Conservation (phyloP, 768 basidiomycete genomes). For the Leccinum disarticulatum region DNA sequence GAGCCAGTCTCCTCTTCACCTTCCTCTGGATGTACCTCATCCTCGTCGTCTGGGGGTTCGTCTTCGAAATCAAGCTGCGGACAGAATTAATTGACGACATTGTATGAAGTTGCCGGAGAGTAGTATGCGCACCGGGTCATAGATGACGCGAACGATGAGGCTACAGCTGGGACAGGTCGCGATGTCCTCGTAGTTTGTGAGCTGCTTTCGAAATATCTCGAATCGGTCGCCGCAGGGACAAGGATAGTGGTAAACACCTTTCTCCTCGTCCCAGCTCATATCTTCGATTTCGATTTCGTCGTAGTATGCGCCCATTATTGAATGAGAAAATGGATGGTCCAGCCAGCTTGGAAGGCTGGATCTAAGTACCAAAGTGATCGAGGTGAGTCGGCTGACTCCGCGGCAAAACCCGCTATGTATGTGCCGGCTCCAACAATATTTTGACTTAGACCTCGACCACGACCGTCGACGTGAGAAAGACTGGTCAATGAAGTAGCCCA, state of each 20-base stretch:
- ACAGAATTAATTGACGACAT: not conserved
- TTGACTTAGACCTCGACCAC: too few species aligned
- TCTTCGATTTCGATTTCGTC: conserved; percentile 98
- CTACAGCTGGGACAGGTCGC: conserved; percentile 97
- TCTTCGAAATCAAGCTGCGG: conserved; percentile 81
- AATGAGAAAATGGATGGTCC: not conserved
- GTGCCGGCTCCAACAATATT: too few species aligned
- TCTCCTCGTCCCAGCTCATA: conserved; percentile 85
- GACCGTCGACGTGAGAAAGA: too few species aligned
- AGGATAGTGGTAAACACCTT: conserved; percentile 89
- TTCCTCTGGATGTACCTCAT: conserved; percentile 33
- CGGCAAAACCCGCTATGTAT: too few species aligned
- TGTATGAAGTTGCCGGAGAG: not conserved
- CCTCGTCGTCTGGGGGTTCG: conserved; percentile 49
- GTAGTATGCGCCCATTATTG: conserved; percentile 79
- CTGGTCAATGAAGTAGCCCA: too few species aligned
- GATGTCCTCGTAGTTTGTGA: conserved; percentile 88
- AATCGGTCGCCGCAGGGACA: conserved; percentile 98
- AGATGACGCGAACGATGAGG: conserved; percentile 87
- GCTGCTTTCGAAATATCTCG: conserved; percentile 85
- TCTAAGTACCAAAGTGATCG: too few species aligned
- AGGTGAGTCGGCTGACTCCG: too few species aligned
- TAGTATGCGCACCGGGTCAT: conserved; percentile 76
- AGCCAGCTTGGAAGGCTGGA: too few species aligned
- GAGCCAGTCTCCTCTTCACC: conserved; percentile 34